Percentiles rank a stretch among this genome's conserved stretches.
phyloP scores from a whole-genome alignment of 352 stramenopile genomes.

The Phytophthora sp. region DNA sequence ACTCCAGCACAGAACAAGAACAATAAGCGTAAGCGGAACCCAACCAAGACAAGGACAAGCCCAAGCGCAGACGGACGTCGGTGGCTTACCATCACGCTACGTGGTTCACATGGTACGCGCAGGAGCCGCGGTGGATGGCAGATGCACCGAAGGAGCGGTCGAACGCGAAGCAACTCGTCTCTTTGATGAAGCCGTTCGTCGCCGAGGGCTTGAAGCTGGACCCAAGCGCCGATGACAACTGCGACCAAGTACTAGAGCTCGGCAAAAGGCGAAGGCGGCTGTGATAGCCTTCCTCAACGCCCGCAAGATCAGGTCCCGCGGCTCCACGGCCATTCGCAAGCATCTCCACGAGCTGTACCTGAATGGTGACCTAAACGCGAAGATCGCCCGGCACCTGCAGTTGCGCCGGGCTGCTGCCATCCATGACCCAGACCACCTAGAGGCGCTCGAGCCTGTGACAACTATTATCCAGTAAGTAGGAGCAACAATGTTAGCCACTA shows the following conservation, averaged over 20 bases:
- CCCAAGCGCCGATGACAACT: neutral
- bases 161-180: neutral
- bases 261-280: neutral
- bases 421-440: no score
- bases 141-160: neutral
- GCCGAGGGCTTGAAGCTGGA: constrained; percentile 4
- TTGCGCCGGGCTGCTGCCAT: no score
- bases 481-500: no score
- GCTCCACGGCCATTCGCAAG: neutral
- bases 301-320: neutral
- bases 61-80: neutral
- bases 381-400: no score
- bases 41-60: constrained; percentile 2
- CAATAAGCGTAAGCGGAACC: neutral
- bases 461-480: no score
- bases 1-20: neutral
- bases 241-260: neutral
- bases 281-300: constrained; percentile 9
- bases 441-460: no score
- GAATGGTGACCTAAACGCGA: no score
- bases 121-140: constrained; percentile 4
- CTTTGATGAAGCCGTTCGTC: constrained; percentile 5
- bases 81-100: constrained; percentile 6
- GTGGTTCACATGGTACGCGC: constrained; percentile 20
- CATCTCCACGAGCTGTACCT: constrained; percentile 1